phyloP scores from a whole-genome alignment of 306 rosid species.

The Rosa lucieae region DNA sequence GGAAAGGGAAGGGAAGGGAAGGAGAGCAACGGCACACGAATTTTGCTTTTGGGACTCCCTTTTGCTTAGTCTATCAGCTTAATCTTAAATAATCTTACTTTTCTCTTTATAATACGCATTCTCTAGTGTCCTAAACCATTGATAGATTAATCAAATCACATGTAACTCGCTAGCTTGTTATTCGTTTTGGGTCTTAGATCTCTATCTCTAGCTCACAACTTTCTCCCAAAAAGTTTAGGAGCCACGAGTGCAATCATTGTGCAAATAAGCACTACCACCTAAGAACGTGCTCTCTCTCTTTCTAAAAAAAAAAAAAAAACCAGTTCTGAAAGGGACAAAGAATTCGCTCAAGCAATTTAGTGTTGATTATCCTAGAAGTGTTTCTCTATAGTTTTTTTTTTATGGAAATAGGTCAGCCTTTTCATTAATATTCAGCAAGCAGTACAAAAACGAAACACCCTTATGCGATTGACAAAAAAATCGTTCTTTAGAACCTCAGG shows the following conservation, averaged over 20 bases:
- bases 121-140: slow-evolving; percentile 38
- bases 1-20: slow-evolving; percentile 26
- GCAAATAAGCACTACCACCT: slow-evolving; percentile 57
- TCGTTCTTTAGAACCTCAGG: no score
- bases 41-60: slow-evolving; percentile 33
- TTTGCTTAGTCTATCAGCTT: slow-evolving; percentile 34
- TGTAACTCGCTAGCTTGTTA: slow-evolving; percentile 26
- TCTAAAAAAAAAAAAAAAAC: neutral
- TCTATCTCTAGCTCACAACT: slow-evolving; percentile 22
- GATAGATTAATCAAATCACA: slow-evolving; percentile 42
- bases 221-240: slow-evolving; percentile 51
- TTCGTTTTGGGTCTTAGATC: slow-evolving; percentile 31
- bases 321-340: no score
- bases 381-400: no score
- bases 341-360: no score
- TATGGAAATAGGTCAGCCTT: no score
- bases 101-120: slow-evolving; percentile 23
- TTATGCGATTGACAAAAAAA: no score
- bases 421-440: no score
- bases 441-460: no score
- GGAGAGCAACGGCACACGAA: slow-evolving; percentile 32
- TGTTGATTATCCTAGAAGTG: no score
- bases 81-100: slow-evolving; percentile 28
- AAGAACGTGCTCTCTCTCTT: slow-evolving; percentile 39
- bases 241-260: slow-evolving; percentile 91